phyloP scores from a whole-genome alignment of 2,329 filamentous ascomycete genomes.

The Periconia sp. region DNA sequence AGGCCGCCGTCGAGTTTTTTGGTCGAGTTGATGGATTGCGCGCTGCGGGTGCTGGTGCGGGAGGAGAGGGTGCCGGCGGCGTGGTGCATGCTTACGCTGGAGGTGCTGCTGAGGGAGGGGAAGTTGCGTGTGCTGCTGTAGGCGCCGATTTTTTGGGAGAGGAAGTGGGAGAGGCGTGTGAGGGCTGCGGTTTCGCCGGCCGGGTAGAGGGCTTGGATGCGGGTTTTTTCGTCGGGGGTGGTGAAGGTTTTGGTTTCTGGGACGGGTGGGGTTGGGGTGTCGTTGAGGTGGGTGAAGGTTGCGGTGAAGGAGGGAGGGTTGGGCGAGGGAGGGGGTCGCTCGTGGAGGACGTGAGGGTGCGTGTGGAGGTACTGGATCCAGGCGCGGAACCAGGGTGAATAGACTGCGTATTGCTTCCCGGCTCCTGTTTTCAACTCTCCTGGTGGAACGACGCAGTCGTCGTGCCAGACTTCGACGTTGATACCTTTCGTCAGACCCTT shows the following conservation, averaged over 20 bases:
- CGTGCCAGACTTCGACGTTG: slow-evolving; percentile 71
- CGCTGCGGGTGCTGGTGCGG: slow-evolving; percentile 52
- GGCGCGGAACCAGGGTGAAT: slow-evolving; percentile 76
- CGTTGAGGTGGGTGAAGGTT: slow-evolving; percentile 48
- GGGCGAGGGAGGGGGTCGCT: slow-evolving; percentile 58
- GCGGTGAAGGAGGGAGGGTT: slow-evolving; percentile 57
- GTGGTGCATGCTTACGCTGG: slow-evolving; percentile 48
- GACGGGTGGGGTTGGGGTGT: slow-evolving; percentile 41
- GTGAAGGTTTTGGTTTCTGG: slow-evolving; percentile 61
- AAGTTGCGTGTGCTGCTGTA: slow-evolving; percentile 48
- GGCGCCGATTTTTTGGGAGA: slow-evolving; percentile 48
- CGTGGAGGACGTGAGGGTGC: slow-evolving; percentile 67
- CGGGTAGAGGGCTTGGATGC: slow-evolving; percentile 47
- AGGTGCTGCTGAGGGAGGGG: slow-evolving; percentile 45
- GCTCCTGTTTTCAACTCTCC: slow-evolving; percentile 66
- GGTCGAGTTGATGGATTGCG: slow-evolving; percentile 50
- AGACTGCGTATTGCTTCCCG: slow-evolving; percentile 82
- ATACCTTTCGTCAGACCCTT: slow-evolving; percentile 65
- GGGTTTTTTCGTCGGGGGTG: slow-evolving; percentile 47
- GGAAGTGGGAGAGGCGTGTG: slow-evolving; percentile 43
- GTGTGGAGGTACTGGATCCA: slow-evolving; percentile 75
- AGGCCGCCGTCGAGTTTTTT: slow-evolving; percentile 56
- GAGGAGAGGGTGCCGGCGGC: slow-evolving; percentile 49
- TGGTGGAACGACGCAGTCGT: slow-evolving; percentile 80
- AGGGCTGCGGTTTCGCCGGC: slow-evolving; percentile 49